Evolutionary conservation across 2,329 filamentous ascomycete species (phyloP).

Genomic region (Fusarium buxicola): DNA sequence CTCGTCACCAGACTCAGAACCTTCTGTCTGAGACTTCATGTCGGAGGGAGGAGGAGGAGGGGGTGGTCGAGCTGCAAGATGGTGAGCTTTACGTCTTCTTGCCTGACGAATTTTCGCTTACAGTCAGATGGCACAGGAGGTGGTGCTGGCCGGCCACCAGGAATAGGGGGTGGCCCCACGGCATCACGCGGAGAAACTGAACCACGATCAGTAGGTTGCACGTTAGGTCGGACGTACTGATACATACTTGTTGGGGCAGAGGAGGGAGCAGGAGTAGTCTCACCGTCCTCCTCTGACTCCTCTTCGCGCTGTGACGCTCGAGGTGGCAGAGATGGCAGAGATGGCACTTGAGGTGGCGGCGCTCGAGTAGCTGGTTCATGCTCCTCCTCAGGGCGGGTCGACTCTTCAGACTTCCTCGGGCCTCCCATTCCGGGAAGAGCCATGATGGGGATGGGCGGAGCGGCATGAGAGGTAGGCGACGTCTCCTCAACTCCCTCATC

Average conservation of each 20-base stretch:
- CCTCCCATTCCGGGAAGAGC: constrained; percentile 79
- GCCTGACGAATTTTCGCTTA: constrained; percentile 56
- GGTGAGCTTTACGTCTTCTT: constrained; percentile 44
- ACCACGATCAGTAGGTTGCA: constrained; percentile 42
- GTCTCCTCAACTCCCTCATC: constrained; percentile 60
- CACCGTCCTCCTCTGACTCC: constrained; percentile 47
- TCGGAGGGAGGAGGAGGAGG: constrained; percentile 65
- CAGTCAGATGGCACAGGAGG: constrained; percentile 70
- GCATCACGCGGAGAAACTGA: constrained; percentile 50
- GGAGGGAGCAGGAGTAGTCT: constrained; percentile 51
- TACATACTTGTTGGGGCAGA: constrained; percentile 41
- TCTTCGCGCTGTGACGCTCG: constrained; percentile 38
- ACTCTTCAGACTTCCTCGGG: constrained; percentile 60
- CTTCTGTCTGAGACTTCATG: constrained; percentile 75
- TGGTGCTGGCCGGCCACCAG: constrained; percentile 64
- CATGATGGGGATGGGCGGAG: constrained; percentile 71
- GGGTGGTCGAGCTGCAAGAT: constrained; percentile 68
- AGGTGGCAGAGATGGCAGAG: constrained; percentile 38
- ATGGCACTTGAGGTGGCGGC: constrained; percentile 48
- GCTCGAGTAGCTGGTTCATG: constrained; percentile 45
- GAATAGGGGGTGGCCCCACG: constrained; percentile 57
- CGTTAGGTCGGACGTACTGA: neutral
- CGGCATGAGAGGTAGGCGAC: constrained; percentile 56
- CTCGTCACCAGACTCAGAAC: constrained; percentile 92
- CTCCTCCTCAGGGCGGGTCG: constrained; percentile 53